Conservation (phyloP, 225 moss, liverwort and hornwort genomes). For the Anthoceros angustus region DNA sequence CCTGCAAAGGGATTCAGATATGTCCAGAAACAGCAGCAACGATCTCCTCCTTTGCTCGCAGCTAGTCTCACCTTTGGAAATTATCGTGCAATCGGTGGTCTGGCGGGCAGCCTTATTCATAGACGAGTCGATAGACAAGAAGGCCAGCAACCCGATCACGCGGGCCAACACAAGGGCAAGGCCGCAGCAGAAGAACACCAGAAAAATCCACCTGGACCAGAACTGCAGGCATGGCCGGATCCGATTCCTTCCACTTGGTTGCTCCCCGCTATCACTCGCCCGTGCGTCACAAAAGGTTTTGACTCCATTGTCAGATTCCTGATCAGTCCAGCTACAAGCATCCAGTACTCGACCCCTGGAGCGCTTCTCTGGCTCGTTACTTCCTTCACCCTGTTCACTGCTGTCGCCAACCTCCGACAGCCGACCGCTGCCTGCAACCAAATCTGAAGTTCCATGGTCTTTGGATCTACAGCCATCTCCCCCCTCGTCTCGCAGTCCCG, state of each 20-base stretch:
- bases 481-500: background rate
- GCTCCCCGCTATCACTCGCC: background rate
- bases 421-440: background rate
- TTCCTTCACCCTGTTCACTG: background rate
- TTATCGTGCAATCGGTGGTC: conserved; percentile 33
- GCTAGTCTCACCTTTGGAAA: conserved; percentile 29
- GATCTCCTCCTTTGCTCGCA: too few species aligned
- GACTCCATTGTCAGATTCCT: background rate
- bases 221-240: background rate
- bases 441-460: background rate
- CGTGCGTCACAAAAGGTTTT: background rate
- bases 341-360: background rate
- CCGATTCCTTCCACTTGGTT: background rate
- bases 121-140: conserved; percentile 23
- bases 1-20: too few species aligned
- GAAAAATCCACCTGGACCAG: background rate
- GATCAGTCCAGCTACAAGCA: background rate
- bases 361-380: background rate
- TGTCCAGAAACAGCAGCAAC: too few species aligned
- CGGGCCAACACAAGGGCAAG: conserved; percentile 20
- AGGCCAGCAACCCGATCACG: conserved; percentile 22
- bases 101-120: conserved; percentile 20
- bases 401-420: background rate
- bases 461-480: too few species aligned
- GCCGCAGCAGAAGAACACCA: background rate